These are phyloP conservation scores for Torulaspora microellipsoides DNA, from an alignment of 805 yeast species.

Conservation along the genomic window DNA sequence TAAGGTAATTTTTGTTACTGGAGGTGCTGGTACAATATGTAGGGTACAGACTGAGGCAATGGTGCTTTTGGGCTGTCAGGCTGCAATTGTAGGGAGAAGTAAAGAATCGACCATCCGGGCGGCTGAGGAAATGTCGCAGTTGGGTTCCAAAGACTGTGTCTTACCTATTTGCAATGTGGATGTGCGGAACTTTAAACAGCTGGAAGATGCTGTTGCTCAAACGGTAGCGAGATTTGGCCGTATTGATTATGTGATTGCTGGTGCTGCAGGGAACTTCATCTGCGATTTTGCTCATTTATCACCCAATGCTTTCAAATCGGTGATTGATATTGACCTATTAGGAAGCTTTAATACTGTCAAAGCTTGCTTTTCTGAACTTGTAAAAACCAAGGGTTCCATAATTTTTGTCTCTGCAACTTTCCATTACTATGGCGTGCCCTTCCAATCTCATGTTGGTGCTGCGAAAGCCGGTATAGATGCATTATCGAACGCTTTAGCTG, in stretches of 20 bases:
- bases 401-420: conserved; percentile 84
- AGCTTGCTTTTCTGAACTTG: conserved; percentile 66
- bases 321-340: conserved; percentile 76
- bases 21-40: conserved; percentile 97
- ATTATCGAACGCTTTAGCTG: conserved; percentile 74
- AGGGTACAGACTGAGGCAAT: conserved; percentile 84
- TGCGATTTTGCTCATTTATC: conserved; percentile 74
- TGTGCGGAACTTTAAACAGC: conserved; percentile 63
- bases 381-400: conserved; percentile 62
- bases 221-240: conserved; percentile 69
- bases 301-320: conserved; percentile 84
- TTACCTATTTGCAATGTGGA: conserved; percentile 70
- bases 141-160: conserved; percentile 54
- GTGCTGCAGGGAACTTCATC: conserved; percentile 94
- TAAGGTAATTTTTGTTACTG: conserved; percentile 87
- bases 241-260: conserved; percentile 85
- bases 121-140: conserved; percentile 56
- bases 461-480: conserved; percentile 97
- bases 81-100: conserved; percentile 80
- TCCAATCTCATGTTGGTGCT: conserved; percentile 87
- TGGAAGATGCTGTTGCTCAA: conserved; percentile 56
- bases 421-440: conserved; percentile 84
- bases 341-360: conserved; percentile 90
- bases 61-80: conserved; percentile 79
- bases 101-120: conserved; percentile 58